phyloP scores from a whole-genome alignment of 371 early-diverging fungal genomes.

The Lichtheimia ramosa region DNA sequence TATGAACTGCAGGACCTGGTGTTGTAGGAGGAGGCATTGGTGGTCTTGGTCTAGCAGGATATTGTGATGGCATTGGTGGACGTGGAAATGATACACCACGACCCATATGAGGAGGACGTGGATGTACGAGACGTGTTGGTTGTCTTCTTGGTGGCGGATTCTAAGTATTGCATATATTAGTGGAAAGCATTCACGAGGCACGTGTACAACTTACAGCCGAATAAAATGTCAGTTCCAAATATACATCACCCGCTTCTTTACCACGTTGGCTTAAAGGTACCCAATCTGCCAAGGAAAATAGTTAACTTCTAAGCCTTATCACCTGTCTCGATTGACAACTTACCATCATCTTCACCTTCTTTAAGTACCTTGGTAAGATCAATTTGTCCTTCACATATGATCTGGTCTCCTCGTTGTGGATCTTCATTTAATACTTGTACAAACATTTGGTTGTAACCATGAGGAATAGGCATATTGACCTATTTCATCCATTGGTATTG shows the following conservation, averaged over 20 bases:
- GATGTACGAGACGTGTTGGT: constrained; percentile 32
- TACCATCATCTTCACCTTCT: constrained; percentile 71
- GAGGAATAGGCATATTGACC: constrained; percentile 47
- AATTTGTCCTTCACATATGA: constrained; percentile 49
- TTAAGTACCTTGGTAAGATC: constrained; percentile 61
- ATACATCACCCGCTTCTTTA: constrained; percentile 53
- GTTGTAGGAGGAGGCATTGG: constrained; percentile 10
- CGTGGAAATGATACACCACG: constrained; percentile 17
- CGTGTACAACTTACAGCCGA: constrained; percentile 42
- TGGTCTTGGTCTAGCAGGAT: constrained; percentile 9
- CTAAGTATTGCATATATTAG: constrained; percentile 18
- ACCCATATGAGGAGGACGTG: constrained; percentile 17
- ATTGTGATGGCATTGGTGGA: constrained; percentile 15
- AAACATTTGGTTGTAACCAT: constrained; percentile 30
- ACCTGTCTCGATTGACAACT: background rate
- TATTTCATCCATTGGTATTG: constrained; percentile 3
- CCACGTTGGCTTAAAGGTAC: constrained; percentile 52
- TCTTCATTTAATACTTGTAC: constrained; percentile 38
- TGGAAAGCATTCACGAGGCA: background rate
- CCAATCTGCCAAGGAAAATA: constrained; percentile 44
- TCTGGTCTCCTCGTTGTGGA: constrained; percentile 13
- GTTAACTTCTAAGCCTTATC: background rate
- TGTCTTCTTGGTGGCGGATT: constrained; percentile 42
- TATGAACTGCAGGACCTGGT: constrained; percentile 1
- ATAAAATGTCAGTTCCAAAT: constrained; percentile 61